A percentile compares a stretch with the other conserved stretches of the same genome.
Conservation (phyloP, 176 grass and related monocot species). For the Rhynchospora breviuscula region DNA sequence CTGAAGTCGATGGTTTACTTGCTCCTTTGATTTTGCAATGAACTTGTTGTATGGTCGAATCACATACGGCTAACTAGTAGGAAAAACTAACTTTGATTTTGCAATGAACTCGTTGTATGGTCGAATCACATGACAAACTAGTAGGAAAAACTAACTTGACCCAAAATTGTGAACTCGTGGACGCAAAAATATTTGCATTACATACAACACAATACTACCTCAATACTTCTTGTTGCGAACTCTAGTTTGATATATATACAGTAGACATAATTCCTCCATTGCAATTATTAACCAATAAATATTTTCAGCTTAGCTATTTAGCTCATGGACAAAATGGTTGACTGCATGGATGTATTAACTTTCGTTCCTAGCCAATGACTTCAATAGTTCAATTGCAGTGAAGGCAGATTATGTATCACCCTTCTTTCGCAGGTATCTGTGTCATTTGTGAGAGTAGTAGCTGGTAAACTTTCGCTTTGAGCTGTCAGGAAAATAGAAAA, state of each 20-base stretch:
- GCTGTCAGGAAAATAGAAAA: slow-evolving; percentile 26
- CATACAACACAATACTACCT: background rate
- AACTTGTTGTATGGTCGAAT: too few species aligned
- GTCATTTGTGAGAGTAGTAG: slow-evolving; percentile 62
- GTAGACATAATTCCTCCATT: background rate
- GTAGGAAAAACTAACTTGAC: too few species aligned
- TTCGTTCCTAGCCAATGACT: background rate
- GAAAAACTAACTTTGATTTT: too few species aligned
- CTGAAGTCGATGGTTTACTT: background rate
- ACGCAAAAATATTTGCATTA: too few species aligned
- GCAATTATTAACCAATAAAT: background rate
- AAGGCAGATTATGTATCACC: background rate
- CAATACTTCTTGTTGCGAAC: background rate
- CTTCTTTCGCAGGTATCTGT: slow-evolving; percentile 29
- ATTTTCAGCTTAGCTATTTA: background rate
- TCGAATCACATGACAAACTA: too few species aligned
- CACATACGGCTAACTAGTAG: too few species aligned
- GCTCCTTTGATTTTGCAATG: background rate
- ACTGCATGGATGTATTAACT: background rate
- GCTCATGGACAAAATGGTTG: background rate
- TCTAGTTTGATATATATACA: background rate
- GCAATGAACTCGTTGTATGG: too few species aligned
- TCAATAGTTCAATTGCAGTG: background rate
- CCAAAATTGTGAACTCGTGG: too few species aligned
- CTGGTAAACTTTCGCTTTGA: slow-evolving; percentile 60